A percentile compares a stretch with the other conserved stretches of the same genome.
Conservation (phyloP, 495 filamentous ascomycete genomes). For the Neurospora sp. region DNA sequence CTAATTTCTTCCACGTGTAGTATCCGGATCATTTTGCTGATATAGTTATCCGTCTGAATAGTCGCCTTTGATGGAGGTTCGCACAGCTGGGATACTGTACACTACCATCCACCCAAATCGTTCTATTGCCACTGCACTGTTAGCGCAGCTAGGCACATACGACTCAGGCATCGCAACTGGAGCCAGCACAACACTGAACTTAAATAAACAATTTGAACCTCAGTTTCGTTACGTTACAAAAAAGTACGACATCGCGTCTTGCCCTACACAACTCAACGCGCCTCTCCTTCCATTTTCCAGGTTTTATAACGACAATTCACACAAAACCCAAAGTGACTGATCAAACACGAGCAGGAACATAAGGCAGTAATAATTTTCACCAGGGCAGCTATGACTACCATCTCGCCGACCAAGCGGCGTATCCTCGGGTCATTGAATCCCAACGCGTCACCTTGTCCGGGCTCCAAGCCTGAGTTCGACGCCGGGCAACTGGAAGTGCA, state of each 20-base stretch:
- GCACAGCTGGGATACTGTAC: neutral
- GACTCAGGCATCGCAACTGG: neutral
- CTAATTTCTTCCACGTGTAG: neutral
- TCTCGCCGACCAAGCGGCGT: slow-evolving; percentile 33
- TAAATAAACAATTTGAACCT: neutral
- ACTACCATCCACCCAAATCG: neutral
- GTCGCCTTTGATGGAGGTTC: neutral
- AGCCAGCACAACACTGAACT: neutral
- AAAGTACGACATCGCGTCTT: neutral
- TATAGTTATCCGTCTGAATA: neutral
- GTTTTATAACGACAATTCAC: neutral
- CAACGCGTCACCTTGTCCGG: slow-evolving; percentile 23
- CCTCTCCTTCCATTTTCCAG: neutral
- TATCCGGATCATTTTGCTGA: neutral
- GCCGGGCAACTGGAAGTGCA: neutral
- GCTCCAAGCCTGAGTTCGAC: neutral
- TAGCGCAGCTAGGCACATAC: neutral
- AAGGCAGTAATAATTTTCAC: neutral
- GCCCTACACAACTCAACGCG: neutral
- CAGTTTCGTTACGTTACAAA: neutral
- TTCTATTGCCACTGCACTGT: neutral
- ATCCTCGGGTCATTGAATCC: slow-evolving; percentile 32
- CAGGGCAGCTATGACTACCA: slow-evolving; percentile 19
- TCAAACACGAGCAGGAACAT: neutral
- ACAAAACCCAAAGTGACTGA: neutral